A percentile compares a stretch with the other conserved stretches of the same genome.
Conservation (phyloP, 2,329 filamentous ascomycete genomes). For the Claviceps arundinis region DNA sequence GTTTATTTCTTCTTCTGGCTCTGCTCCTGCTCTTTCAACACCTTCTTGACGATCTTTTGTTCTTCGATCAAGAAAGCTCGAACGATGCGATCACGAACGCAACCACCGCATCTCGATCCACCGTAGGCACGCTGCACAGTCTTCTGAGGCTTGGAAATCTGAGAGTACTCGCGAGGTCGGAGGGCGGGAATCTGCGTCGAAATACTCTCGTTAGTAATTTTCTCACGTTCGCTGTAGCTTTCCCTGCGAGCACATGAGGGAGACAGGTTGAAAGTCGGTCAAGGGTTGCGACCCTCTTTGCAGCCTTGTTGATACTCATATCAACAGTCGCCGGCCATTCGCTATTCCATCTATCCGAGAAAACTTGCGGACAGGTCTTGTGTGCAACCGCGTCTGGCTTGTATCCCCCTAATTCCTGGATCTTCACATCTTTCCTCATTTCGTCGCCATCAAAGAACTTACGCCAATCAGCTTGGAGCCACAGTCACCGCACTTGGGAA, state of each 20-base stretch:
- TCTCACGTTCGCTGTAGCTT: neutral
- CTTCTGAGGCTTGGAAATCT: conserved; percentile 98
- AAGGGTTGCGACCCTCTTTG: too few species aligned
- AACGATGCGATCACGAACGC: conserved; percentile 94
- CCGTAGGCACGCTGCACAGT: conserved; percentile 97
- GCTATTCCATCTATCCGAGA: too few species aligned
- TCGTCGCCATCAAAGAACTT: conserved; percentile 39
- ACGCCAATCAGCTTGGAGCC: conserved; percentile 95
- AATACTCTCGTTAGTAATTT: conserved; percentile 8
- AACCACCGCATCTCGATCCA: conserved; percentile 96
- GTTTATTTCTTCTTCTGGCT: conserved; percentile 57
- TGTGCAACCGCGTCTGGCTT: neutral
- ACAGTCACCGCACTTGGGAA: conserved; percentile 98
- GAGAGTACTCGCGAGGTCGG: conserved; percentile 93
- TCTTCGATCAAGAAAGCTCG: conserved; percentile 99
- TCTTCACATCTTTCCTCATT: neutral
- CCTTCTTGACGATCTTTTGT: conserved; percentile 99
- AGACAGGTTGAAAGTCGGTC: too few species aligned
- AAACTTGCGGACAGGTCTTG: neutral
- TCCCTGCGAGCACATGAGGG: too few species aligned
- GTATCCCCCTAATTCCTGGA: neutral
- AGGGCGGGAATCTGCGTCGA: conserved; percentile 70
- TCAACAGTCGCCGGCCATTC: neutral
- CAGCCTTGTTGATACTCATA: too few species aligned
- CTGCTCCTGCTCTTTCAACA: conserved; percentile 94